These are phyloP conservation scores for Coemansia sp. DNA, from an alignment of 192 early-diverging fungal species.

Conservation along the genomic window DNA sequence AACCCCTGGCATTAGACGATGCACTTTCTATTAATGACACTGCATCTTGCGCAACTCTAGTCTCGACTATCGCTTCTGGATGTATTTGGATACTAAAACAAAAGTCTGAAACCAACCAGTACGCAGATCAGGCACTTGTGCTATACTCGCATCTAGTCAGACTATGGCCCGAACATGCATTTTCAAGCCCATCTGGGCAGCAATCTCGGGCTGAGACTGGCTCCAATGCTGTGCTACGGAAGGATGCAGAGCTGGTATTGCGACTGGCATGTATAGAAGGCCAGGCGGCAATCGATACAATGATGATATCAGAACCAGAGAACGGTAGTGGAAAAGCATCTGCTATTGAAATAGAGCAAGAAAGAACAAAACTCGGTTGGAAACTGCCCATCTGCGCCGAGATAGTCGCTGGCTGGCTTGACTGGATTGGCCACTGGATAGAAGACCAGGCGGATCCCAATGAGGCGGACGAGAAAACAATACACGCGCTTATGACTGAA, in stretches of 20 bases:
- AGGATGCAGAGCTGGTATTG: constrained; percentile 20
- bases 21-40: not conserved
- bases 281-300: constrained; percentile 32
- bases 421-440: constrained; percentile 32
- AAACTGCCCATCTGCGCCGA: constrained; percentile 40
- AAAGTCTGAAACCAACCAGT: constrained; percentile 20
- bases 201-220: not conserved
- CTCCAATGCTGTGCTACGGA: not conserved
- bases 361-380: constrained; percentile 26
- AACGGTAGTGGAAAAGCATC: not conserved
- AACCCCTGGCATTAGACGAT: constrained; percentile 20
- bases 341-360: not conserved
- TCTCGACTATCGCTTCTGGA: constrained; percentile 13
- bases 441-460: constrained; percentile 15
- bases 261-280: constrained; percentile 40
- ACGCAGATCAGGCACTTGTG: constrained; percentile 36
- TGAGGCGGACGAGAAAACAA: constrained; percentile 9
- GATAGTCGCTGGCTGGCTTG: constrained; percentile 38
- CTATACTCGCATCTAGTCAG: constrained; percentile 34
- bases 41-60: constrained; percentile 1
- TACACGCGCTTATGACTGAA: constrained; percentile 30
- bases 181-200: constrained; percentile 2
- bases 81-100: constrained; percentile 29
- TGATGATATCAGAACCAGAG: constrained; percentile 26
- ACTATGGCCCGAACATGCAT: constrained; percentile 31